phyloP scores from a whole-genome alignment of 169 alveolate species.

The Plasmodium vivax region DNA sequence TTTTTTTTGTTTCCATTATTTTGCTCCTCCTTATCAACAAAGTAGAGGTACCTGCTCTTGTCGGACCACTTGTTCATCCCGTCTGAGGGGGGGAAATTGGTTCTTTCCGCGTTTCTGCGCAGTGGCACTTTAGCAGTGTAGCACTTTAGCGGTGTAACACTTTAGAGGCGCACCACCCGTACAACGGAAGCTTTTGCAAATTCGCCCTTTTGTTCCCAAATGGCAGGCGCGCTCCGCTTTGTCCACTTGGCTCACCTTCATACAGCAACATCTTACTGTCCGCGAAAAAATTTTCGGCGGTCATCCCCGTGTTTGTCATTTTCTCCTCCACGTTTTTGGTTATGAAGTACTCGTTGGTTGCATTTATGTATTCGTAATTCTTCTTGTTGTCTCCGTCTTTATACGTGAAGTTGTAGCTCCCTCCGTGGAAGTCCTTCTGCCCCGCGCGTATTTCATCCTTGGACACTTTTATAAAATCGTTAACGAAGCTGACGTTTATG shows the following conservation, averaged over 20 bases:
- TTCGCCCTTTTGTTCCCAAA: neutral
- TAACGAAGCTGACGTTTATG: constrained; percentile 36
- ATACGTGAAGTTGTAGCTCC: constrained; percentile 29
- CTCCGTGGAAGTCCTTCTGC: neutral
- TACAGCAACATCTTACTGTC: constrained; percentile 25
- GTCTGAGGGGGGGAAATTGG: constrained; percentile 19
- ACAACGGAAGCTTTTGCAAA: neutral
- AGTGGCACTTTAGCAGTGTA: neutral
- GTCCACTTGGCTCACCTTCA: constrained; percentile 23
- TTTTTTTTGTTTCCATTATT: constrained; percentile 14
- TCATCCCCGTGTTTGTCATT: constrained; percentile 55
- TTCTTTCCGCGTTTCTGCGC: neutral
- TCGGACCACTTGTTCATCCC: constrained; percentile 44
- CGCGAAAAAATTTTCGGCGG: constrained; percentile 17
- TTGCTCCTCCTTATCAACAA: constrained; percentile 52
- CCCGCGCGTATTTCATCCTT: constrained; percentile 29
- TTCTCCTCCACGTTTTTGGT: constrained; percentile 54
- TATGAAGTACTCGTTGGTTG: constrained; percentile 59
- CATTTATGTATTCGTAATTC: constrained; percentile 42
- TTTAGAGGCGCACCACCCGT: neutral
- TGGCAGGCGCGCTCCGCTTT: neutral
- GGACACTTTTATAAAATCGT: constrained; percentile 29
- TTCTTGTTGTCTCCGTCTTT: neutral
- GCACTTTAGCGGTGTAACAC: neutral
- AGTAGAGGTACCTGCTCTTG: constrained; percentile 42